Percentiles rank a stretch among this genome's conserved stretches.
These are phyloP conservation scores for Ustilago vetiveriae DNA, from an alignment of 1,284 basidiomycete genomes.

Conservation along the genomic window DNA sequence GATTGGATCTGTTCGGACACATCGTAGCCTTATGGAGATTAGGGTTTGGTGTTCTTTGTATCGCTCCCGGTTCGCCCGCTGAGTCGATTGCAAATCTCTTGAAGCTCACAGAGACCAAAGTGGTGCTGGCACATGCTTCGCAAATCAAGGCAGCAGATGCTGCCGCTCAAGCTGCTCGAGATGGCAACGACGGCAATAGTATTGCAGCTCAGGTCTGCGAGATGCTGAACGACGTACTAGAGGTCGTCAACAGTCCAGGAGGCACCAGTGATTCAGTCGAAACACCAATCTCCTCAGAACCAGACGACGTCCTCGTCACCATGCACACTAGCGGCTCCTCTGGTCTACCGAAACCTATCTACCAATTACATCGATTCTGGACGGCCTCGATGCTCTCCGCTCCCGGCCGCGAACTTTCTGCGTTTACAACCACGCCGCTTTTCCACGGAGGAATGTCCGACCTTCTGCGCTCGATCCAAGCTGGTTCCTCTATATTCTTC, in stretches of 20 bases:
- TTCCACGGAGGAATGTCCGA: slow-evolving; percentile 70
- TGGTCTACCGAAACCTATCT: slow-evolving; percentile 69
- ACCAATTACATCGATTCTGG: slow-evolving; percentile 61
- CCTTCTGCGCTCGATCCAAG: slow-evolving; percentile 68
- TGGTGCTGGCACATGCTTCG: slow-evolving; percentile 70
- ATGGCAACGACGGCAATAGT: not conserved
- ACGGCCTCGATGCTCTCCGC: slow-evolving; percentile 42
- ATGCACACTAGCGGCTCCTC: slow-evolving; percentile 76
- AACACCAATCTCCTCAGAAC: slow-evolving; percentile 11
- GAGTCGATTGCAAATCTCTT: slow-evolving; percentile 73
- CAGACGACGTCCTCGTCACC: slow-evolving; percentile 70
- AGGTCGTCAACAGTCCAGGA: not conserved
- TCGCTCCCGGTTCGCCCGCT: slow-evolving; percentile 70
- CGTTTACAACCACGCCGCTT: slow-evolving; percentile 69
- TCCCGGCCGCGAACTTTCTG: slow-evolving; percentile 49
- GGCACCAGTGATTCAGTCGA: not conserved
- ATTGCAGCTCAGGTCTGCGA: slow-evolving; percentile 2
- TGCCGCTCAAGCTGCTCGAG: slow-evolving; percentile 1
- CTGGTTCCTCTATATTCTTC: slow-evolving; percentile 67
- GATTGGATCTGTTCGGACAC: slow-evolving; percentile 67
- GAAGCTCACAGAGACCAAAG: slow-evolving; percentile 70
- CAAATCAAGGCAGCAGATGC: slow-evolving; percentile 67
- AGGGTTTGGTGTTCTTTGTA: slow-evolving; percentile 68
- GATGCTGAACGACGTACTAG: slow-evolving; percentile 11
- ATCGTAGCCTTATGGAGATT: slow-evolving; percentile 67